phyloP scores from a whole-genome alignment of 2,329 filamentous ascomycete species.

The Neonectria hederae region DNA sequence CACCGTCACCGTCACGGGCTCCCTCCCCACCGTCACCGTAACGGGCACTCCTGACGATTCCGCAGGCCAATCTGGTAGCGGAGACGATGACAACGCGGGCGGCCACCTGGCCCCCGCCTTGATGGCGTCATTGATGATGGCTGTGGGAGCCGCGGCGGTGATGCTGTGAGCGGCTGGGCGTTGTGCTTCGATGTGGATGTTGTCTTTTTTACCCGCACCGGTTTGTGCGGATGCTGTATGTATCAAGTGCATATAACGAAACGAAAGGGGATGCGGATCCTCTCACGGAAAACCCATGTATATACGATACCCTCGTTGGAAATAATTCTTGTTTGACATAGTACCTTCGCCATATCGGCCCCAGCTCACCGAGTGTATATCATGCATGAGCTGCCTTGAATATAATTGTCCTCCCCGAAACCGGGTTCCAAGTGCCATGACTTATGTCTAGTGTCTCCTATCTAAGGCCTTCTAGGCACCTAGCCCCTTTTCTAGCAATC shows the following conservation, averaged over 20 bases:
- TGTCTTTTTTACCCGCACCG: neutral
- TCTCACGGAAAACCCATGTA: neutral
- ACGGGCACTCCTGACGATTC: constrained; percentile 28
- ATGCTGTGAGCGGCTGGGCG: constrained; percentile 15
- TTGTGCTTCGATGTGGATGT: neutral
- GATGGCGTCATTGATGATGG: constrained; percentile 30
- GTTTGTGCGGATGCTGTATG: neutral
- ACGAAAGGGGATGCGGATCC: neutral
- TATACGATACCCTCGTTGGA: constrained; percentile 25
- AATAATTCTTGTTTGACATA: constrained; percentile 4
- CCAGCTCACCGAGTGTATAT: neutral
- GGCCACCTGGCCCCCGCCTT: constrained; percentile 31
- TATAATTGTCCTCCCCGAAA: neutral
- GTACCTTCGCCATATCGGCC: neutral
- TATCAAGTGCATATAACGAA: neutral
- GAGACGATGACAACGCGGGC: constrained; percentile 33
- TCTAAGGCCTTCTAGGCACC: neutral
- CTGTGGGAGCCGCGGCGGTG: constrained; percentile 26
- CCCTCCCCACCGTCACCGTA: constrained; percentile 26
- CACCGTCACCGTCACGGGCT: constrained; percentile 25
- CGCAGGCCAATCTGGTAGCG: constrained; percentile 21
- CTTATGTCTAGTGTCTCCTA: neutral
- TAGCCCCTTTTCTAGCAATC: neutral
- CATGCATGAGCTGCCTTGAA: neutral
- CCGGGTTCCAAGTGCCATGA: neutral